Percentiles rank a stretch among this genome's conserved stretches.
phyloP scores from a whole-genome alignment of 495 filamentous ascomycete species.

The Tuber melanosporum region DNA sequence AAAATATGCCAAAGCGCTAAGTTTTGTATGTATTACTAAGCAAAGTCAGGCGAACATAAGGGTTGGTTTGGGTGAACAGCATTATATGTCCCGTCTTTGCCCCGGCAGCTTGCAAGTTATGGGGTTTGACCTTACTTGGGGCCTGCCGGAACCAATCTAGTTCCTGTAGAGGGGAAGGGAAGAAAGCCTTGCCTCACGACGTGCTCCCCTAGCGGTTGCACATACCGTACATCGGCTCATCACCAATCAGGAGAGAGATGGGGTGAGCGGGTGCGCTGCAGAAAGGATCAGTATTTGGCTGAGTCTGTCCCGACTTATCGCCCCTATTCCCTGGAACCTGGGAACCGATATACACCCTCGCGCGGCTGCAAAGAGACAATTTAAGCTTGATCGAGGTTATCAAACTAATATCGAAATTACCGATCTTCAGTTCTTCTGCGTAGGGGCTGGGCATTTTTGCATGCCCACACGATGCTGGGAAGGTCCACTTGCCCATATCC shows the following conservation, averaged over 20 bases:
- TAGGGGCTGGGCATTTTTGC: not conserved
- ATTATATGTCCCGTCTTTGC: not conserved
- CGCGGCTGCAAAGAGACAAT: constrained; percentile 3
- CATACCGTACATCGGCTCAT: not conserved
- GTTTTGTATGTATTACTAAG: too few species aligned
- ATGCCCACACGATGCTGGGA: constrained; percentile 1
- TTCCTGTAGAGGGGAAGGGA: not conserved
- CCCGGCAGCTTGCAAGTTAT: not conserved
- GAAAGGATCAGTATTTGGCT: constrained; percentile 2
- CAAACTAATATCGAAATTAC: not conserved
- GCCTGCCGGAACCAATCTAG: not conserved
- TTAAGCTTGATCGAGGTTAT: not conserved
- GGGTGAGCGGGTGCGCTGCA: not conserved
- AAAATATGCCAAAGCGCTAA: too few species aligned
- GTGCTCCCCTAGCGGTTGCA: not conserved
- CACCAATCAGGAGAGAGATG: not conserved
- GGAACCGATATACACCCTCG: not conserved
- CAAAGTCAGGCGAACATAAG: too few species aligned
- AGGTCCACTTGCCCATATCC: constrained; percentile 5
- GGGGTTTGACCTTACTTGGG: not conserved
- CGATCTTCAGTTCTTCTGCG: constrained; percentile 7
- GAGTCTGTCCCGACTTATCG: not conserved
- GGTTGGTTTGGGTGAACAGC: too few species aligned
- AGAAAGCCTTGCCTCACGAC: not conserved
- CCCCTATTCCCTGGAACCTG: constrained; percentile 9